A percentile compares a stretch with the other conserved stretches of the same genome.
Evolutionary conservation across 2,329 filamentous ascomycete genomes (phyloP).

Genomic region (Aureobasidium pullulans): DNA sequence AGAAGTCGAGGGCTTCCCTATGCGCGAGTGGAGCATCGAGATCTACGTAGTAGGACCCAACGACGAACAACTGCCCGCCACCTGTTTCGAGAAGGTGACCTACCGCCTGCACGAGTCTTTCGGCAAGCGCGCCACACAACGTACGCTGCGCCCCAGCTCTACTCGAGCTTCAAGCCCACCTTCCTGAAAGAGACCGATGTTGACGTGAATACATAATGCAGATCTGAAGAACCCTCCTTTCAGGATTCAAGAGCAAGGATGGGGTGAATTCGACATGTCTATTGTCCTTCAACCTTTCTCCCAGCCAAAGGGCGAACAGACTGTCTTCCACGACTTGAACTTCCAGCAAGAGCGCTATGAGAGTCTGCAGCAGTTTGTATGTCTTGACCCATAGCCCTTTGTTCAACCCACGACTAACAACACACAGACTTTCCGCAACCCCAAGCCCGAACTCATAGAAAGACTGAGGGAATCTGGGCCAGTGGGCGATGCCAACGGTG

Average conservation of each 20-base stretch:
- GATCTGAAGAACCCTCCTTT: slow-evolving; percentile 82
- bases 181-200: neutral
- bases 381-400: slow-evolving; percentile 25
- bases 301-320: slow-evolving; percentile 72
- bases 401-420: neutral
- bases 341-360: slow-evolving; percentile 79
- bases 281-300: slow-evolving; percentile 70
- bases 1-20: slow-evolving; percentile 78
- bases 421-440: slow-evolving; percentile 76
- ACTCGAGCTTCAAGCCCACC: neutral
- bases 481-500: slow-evolving; percentile 56
- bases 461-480: slow-evolving; percentile 76
- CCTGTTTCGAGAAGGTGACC: slow-evolving; percentile 81
- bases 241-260: slow-evolving; percentile 84
- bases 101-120: slow-evolving; percentile 96
- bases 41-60: slow-evolving; percentile 78
- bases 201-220: slow-evolving; percentile 30
- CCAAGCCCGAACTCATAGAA: slow-evolving; percentile 74
- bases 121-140: slow-evolving; percentile 69
- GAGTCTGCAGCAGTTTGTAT: slow-evolving; percentile 64
- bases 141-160: slow-evolving; percentile 45
- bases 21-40: slow-evolving; percentile 86
- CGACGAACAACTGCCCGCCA: slow-evolving; percentile 75
- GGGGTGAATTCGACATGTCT: slow-evolving; percentile 96
- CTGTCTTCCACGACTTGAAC: slow-evolving; percentile 82